Percentiles rank a stretch among this genome's conserved stretches.
phyloP scores from a whole-genome alignment of 108 stramenopile genomes.

The Fistulifera solaris region DNA sequence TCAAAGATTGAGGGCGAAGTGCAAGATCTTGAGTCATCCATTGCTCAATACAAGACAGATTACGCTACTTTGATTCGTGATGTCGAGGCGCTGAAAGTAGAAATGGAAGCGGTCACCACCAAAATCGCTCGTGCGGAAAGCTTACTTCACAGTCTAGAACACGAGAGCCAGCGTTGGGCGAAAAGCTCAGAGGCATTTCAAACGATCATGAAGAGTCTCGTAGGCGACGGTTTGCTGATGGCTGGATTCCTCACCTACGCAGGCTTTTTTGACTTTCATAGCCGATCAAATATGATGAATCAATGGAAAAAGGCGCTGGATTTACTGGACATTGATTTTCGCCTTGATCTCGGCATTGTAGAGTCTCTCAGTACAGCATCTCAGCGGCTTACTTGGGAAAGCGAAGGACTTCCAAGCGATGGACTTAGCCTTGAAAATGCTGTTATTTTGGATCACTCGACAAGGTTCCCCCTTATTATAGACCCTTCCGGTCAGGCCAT shows the following conservation, averaged over 20 bases:
- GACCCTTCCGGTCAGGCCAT: constrained; percentile 97
- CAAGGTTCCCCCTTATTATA: constrained; percentile 93
- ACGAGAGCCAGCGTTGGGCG: constrained; percentile 96
- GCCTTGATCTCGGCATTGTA: constrained; percentile 74
- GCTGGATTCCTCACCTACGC: constrained; percentile 93
- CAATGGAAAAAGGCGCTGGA: constrained; percentile 74
- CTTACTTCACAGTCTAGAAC: constrained; percentile 81
- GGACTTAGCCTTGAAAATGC: constrained; percentile 92
- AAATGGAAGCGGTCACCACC: constrained; percentile 87
- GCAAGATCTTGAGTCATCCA: constrained; percentile 75
- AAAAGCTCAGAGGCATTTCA: constrained; percentile 83
- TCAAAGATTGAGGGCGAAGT: constrained; percentile 75
- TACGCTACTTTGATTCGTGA: constrained; percentile 93
- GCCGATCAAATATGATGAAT: constrained; percentile 49
- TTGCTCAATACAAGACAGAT: constrained; percentile 90
- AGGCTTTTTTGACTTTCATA: constrained; percentile 88
- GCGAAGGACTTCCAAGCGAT: constrained; percentile 87
- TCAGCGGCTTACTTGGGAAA: constrained; percentile 83
- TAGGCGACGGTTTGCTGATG: constrained; percentile 88
- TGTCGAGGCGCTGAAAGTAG: constrained; percentile 90
- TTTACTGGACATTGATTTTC: constrained; percentile 78
- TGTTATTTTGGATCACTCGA: constrained; percentile 82
- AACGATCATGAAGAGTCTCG: constrained; percentile 67
- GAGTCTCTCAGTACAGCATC: constrained; percentile 87
- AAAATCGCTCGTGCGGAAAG: constrained; percentile 92